Evolutionary conservation across 495 filamentous ascomycete genomes (phyloP).

Genomic region (Echria macrotheca): DNA sequence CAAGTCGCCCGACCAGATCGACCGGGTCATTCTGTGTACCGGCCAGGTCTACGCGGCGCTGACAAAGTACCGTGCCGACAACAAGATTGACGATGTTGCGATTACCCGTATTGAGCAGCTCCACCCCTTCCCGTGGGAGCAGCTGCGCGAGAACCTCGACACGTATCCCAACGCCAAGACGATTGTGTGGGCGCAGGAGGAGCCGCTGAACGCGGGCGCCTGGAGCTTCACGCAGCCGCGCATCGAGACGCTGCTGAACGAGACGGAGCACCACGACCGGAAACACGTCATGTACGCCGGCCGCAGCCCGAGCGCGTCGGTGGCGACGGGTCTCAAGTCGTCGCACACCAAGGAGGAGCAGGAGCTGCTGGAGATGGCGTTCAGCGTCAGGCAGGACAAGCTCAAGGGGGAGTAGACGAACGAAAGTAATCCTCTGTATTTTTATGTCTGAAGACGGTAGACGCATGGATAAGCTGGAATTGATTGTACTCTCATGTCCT

Average conservation of each 20-base stretch:
- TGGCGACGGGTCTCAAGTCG: constrained; percentile 87
- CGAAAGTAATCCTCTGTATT: neutral
- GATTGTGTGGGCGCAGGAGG: constrained; percentile 95
- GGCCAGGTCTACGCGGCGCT: constrained; percentile 92
- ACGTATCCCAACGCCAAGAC: constrained; percentile 93
- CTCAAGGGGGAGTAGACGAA: constrained; percentile 60
- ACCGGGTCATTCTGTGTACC: constrained; percentile 88
- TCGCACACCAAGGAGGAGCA: constrained; percentile 90
- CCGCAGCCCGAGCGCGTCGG: constrained; percentile 79
- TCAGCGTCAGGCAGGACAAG: constrained; percentile 58
- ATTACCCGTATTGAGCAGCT: constrained; percentile 96
- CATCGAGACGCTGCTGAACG: constrained; percentile 90
- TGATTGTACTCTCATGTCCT: too few species aligned
- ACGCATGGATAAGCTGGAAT: neutral
- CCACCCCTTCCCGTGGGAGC: constrained; percentile 97
- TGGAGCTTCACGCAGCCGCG: constrained; percentile 95
- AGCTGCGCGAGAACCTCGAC: constrained; percentile 92
- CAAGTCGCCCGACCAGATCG: constrained; percentile 77
- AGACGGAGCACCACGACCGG: constrained; percentile 81
- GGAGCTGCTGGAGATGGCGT: constrained; percentile 74
- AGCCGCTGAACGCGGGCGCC: constrained; percentile 91
- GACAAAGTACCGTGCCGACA: constrained; percentile 79
- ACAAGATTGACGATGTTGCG: constrained; percentile 79
- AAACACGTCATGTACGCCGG: constrained; percentile 98
- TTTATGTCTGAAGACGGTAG: neutral